These are phyloP conservation scores for Glebionis coronaria DNA, from an alignment of 129 eudicot species.

Conservation along the genomic window DNA sequence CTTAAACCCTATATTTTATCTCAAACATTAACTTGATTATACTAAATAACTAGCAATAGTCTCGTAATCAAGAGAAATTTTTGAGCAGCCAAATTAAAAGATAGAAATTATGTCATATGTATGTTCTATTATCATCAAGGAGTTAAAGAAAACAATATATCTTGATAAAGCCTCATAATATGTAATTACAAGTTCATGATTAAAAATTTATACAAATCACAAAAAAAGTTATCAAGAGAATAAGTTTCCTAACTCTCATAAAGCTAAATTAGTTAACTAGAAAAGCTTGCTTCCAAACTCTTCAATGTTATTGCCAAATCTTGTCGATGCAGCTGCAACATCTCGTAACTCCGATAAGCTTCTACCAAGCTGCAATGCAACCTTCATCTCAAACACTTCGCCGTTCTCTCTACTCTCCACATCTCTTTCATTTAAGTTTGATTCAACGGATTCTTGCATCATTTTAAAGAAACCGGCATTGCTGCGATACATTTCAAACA, in stretches of 20 bases:
- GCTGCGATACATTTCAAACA: conserved; percentile 74
- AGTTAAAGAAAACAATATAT: too few species aligned
- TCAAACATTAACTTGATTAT: not conserved
- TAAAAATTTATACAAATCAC: too few species aligned
- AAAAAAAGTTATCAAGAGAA: too few species aligned
- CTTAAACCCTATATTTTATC: not conserved
- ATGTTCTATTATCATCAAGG: too few species aligned
- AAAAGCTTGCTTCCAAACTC: conserved; percentile 78
- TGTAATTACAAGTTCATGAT: too few species aligned
- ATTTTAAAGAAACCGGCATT: conserved; percentile 64
- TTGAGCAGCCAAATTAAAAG: too few species aligned
- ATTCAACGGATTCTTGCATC: conserved; percentile 51
- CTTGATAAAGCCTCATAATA: too few species aligned
- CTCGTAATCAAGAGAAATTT: too few species aligned
- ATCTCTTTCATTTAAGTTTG: conserved; percentile 44
- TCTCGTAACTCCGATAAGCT: conserved; percentile 57
- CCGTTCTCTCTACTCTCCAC: conserved; percentile 56
- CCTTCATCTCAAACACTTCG: conserved; percentile 61
- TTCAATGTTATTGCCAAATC: conserved; percentile 20
- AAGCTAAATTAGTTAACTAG: conserved; percentile 16
- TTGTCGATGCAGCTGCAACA: conserved; percentile 41
- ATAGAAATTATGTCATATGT: too few species aligned
- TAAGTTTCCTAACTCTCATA: conserved; percentile 11
- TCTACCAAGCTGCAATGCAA: conserved; percentile 68
- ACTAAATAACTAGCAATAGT: too few species aligned